Evolutionary conservation across 2,329 filamentous ascomycete species (phyloP), one percentile per base, ranked within the genome.

Genomic region (Lachnellula hyalina): DNA sequence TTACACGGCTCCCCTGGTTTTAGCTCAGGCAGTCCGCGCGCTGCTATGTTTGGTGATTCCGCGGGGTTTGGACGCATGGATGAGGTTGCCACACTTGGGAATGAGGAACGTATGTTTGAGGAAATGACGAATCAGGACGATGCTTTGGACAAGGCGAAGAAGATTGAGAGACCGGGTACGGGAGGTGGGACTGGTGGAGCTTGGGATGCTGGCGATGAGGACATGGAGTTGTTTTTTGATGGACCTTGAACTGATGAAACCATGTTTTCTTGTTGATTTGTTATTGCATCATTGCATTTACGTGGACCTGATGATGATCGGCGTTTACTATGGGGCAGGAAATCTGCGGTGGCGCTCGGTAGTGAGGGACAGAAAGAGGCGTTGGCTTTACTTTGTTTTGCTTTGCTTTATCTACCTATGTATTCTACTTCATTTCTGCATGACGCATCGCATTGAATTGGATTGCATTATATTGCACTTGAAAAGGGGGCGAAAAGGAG

Each of bases 111-210:
- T 49, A 65, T 69, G 62, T 69, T 69, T 53, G 62, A 65, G 34
- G 65, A 68, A 17, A 56, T 68, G n/a, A 68, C 65, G 14, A 65
- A 69, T 51, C 59, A 61, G 42, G 64, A 58, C 36, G 62, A 66
- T 52, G 63, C 57, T n/a, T 60, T 63, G 25, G 58, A 60, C 11
- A 63, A 62, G 25, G 53, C 38, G 14, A 62, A 63, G 51, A 60
- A 61, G 47, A 54, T 54, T 35, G 50, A 21, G 40, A 25, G 51
- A 51, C 17, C 51, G 34, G 6, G 51, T 58, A 21, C 49, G 51
- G 58, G 61, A 25, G 52, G 54, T 23, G 53, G 59, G 17, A 50
- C 53, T 32, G 46, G 54, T n/a, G 51, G 56, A 11, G 61, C 60
- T 32, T 65, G 61, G 60, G 50, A 58, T 47, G 56, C 53, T 34